These are phyloP conservation scores for Neonectria ditissima DNA, from an alignment of 2,329 filamentous ascomycete genomes.

Conservation along the genomic window DNA sequence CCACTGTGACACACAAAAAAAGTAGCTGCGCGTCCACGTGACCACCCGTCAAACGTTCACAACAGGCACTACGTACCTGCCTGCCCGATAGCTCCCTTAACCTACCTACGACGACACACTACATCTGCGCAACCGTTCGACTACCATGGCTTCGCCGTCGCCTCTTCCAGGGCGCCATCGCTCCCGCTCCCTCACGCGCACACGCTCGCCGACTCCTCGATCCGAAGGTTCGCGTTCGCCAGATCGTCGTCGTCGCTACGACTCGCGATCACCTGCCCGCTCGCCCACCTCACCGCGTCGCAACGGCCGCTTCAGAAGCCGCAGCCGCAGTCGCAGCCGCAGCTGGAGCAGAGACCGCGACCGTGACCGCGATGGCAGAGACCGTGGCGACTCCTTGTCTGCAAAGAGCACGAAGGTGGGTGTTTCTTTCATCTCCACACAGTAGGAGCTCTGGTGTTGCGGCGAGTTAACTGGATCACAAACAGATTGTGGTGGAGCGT, in stretches of 20 bases:
- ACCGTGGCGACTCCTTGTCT: conserved; percentile 54
- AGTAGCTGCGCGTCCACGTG: conserved; percentile 21
- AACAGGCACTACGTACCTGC: background rate
- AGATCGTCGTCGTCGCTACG: conserved; percentile 46
- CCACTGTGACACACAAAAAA: background rate
- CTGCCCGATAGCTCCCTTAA: conserved; percentile 8
- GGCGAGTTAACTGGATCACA: conserved; percentile 24
- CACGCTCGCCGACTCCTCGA: conserved; percentile 51
- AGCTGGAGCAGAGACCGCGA: conserved; percentile 50
- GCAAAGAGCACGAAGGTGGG: conserved; percentile 66
- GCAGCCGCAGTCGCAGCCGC: conserved; percentile 44
- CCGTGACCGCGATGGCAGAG: conserved; percentile 47
- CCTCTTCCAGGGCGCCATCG: conserved; percentile 49
- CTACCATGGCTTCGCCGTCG: conserved; percentile 49
- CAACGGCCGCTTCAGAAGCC: conserved; percentile 48
- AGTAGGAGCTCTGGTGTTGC: background rate
- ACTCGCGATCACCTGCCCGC: conserved; percentile 50
- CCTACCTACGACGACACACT: conserved; percentile 19
- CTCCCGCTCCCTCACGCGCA: conserved; percentile 52
- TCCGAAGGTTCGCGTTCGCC: conserved; percentile 51
- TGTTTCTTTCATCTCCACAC: conserved; percentile 4
- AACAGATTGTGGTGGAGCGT: conserved; percentile 92
- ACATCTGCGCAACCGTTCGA: conserved; percentile 7
- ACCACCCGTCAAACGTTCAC: conserved; percentile 27
- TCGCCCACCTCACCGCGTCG: conserved; percentile 49